Conservation (phyloP, 192 early-diverging fungal species). For the Spizellomyces sp. region DNA sequence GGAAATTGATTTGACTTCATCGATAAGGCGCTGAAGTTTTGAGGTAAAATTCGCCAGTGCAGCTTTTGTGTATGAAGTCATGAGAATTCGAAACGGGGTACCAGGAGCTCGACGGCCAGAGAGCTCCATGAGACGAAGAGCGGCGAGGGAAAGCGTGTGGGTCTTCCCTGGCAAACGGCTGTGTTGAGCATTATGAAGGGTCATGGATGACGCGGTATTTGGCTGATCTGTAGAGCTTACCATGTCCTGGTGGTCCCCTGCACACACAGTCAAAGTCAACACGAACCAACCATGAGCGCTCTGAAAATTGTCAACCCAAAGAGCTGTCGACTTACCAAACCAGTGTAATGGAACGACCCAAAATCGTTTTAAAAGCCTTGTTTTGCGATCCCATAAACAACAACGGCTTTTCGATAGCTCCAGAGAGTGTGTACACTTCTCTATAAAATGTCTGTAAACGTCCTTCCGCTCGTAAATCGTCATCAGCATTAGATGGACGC, state of each 20-base stretch:
- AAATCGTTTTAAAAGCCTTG: constrained; percentile 30
- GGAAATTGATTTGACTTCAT: neutral
- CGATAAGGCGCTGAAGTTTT: constrained; percentile 28
- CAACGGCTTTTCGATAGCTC: constrained; percentile 1
- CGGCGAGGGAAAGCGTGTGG: constrained; percentile 39
- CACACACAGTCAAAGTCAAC: neutral
- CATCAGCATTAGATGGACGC: neutral
- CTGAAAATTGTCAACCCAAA: neutral
- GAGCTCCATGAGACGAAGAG: constrained; percentile 43
- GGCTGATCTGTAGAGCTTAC: neutral
- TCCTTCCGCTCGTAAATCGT: constrained; percentile 12
- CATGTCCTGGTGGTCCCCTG: constrained; percentile 48
- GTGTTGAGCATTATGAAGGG: neutral
- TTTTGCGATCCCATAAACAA: constrained; percentile 29
- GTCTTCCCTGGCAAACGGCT: constrained; percentile 30
- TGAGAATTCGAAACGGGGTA: constrained; percentile 24
- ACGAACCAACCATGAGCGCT: neutral
- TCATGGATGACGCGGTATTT: neutral
- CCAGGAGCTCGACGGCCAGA: neutral
- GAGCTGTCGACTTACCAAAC: constrained; percentile 24
- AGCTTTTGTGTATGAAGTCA: constrained; percentile 39
- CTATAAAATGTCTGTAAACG: constrained; percentile 22
- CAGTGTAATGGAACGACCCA: constrained; percentile 19
- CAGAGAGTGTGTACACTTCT: constrained; percentile 18
- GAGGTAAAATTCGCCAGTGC: constrained; percentile 33